phyloP scores from a whole-genome alignment of 179 eudicot species.

The Beta macrorhiza region DNA sequence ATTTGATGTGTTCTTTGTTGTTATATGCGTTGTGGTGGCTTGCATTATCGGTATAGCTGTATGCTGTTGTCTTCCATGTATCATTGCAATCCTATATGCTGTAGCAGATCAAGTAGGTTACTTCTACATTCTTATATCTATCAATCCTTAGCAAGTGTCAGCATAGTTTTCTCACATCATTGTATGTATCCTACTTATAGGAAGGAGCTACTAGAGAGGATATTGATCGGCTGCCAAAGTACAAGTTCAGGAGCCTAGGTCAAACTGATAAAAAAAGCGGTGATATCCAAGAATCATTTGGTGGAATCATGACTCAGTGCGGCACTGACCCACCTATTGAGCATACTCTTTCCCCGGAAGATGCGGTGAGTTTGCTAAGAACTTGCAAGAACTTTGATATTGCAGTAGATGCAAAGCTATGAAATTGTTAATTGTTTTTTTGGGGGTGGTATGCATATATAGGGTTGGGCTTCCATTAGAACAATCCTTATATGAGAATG shows the following conservation, averaged over 20 bases:
- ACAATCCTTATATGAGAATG: too few species aligned
- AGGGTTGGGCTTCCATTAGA: too few species aligned
- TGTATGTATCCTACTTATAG: slow-evolving; percentile 33
- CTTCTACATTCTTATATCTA: background rate
- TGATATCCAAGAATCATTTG: slow-evolving; percentile 71
- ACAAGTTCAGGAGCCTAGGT: slow-evolving; percentile 60
- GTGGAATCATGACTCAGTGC: slow-evolving; percentile 81
- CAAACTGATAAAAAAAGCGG: slow-evolving; percentile 76
- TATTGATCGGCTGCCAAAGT: slow-evolving; percentile 64
- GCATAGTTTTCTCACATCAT: slow-evolving; percentile 15
- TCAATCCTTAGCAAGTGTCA: background rate
- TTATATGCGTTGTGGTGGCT: slow-evolving; percentile 83
- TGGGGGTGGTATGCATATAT: background rate
- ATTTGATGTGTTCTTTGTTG: slow-evolving; percentile 88
- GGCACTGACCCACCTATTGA: slow-evolving; percentile 63
- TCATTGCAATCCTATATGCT: slow-evolving; percentile 82
- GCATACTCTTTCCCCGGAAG: slow-evolving; percentile 60
- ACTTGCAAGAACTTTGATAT: slow-evolving; percentile 6
- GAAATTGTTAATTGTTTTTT: background rate
- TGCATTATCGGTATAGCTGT: slow-evolving; percentile 86
- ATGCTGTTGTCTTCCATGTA: slow-evolving; percentile 95
- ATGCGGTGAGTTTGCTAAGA: slow-evolving; percentile 64
- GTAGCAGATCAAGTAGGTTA: slow-evolving; percentile 88
- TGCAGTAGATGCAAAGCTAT: background rate
- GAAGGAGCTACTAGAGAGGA: slow-evolving; percentile 86